Percentiles rank a stretch among this genome's conserved stretches.
Evolutionary conservation across 2,329 filamentous ascomycete genomes (phyloP).

Genomic region (Leptographium wingfieldii): DNA sequence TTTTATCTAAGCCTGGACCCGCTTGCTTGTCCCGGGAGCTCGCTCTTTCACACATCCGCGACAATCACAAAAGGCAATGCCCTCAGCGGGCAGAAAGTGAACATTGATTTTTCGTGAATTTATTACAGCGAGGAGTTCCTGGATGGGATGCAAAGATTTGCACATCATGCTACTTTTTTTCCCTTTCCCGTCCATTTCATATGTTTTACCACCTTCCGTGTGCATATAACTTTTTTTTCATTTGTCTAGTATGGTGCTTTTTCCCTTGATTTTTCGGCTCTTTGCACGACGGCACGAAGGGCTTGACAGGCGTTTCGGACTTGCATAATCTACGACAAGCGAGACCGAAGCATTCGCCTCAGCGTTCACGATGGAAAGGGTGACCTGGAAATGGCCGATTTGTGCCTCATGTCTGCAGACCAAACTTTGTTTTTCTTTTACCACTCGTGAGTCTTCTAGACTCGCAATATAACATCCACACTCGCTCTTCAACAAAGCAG

Average conservation of each 20-base stretch:
- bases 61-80: neutral
- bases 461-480: neutral
- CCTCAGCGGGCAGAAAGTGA: neutral
- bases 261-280: neutral
- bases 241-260: neutral
- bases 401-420: neutral
- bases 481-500: neutral
- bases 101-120: neutral
- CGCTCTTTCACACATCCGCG: neutral
- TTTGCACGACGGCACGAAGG: neutral
- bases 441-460: neutral
- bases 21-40: neutral
- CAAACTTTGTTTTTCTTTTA: neutral
- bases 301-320: neutral
- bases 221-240: neutral
- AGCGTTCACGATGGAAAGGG: neutral
- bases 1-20: neutral
- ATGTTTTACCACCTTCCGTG: neutral
- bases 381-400: neutral
- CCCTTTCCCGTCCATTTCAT: neutral
- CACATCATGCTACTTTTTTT: neutral
- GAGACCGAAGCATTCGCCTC: neutral
- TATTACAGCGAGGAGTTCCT: slow-evolving; percentile 2
- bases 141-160: neutral
- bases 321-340: neutral